Evolutionary conservation across 2,329 filamentous ascomycete genomes (phyloP).

Genomic region (Mycosphaerella arachidis): DNA sequence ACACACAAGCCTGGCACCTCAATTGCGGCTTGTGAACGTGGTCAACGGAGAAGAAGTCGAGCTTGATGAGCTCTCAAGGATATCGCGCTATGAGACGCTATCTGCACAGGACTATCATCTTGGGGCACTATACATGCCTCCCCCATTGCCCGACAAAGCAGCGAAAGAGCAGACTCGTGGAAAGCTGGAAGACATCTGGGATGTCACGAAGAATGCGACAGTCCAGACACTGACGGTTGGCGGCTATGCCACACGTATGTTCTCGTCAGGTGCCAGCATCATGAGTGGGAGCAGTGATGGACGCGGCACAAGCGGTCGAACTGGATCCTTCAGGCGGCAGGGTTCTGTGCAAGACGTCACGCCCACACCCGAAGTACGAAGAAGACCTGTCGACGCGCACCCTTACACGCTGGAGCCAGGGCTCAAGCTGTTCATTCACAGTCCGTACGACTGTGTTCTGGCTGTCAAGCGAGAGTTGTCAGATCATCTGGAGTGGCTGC

Average conservation of each 20-base stretch:
- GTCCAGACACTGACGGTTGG: constrained; percentile 42
- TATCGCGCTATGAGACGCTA: constrained; percentile 81
- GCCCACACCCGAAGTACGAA: constrained; percentile 23
- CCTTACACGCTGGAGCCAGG: constrained; percentile 52
- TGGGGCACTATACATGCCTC: constrained; percentile 72
- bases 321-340: constrained; percentile 27
- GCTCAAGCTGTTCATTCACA: constrained; percentile 88
- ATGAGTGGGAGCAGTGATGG: constrained; percentile 41
- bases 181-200: constrained; percentile 82
- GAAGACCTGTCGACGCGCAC: constrained; percentile 34
- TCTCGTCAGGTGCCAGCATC: constrained; percentile 80
- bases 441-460: constrained; percentile 93
- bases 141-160: constrained; percentile 56
- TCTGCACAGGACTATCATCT: constrained; percentile 90
- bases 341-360: constrained; percentile 32
- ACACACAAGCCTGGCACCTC: constrained; percentile 76
- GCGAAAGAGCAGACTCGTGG: constrained; percentile 56
- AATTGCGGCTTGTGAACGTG: constrained; percentile 86
- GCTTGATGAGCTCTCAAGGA: constrained; percentile 70
- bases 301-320: constrained; percentile 32
- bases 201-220: constrained; percentile 48
- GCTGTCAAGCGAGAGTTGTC: constrained; percentile 80
- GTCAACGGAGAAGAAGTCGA: constrained; percentile 77
- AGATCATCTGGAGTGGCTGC: constrained; percentile 81
- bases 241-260: constrained; percentile 78